Base-by-base conservation (phyloP, 768 basidiomycete species). In the Lepiota venenata region DNA sequence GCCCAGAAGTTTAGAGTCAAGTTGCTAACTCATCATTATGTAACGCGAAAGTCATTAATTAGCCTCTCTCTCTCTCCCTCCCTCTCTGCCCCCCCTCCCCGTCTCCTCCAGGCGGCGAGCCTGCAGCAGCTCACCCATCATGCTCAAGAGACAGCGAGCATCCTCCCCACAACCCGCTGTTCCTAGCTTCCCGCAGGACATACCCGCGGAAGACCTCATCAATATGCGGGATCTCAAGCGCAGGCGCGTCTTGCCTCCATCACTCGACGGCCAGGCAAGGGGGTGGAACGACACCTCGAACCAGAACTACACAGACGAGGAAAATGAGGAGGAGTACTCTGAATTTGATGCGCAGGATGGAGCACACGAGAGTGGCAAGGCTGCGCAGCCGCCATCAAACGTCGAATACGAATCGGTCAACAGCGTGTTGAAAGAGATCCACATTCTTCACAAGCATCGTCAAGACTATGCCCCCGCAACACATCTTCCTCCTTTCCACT, bases 371-470 rank as follows among this genome's bases (percentile, higher is more conserved):
- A n/a, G n/a, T n/a, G 57, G 52, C 35, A 47, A 41, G 21, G 21
- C 20, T 16, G 27, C 27, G 43, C 53, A 43, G 47, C 43, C 35
- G 21, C 32, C 32, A 32, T 42, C 41, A 16, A 56, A 42, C 62
- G 50, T 69, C 61, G 69, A 78, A 58, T 92, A 91, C 71, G 78
- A 78, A 63, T 70, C 73, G 29, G 72, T 80, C 52, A 92, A 92
- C 67, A 77, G 60, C 44, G 69, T 88, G 58, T 79, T 92, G 36
- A 82, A 86, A 53, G 83, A 90, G 61, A 65, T 91, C 48, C 89
- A 91, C 60, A 74, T 81, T 37, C 74, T 85, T 20, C 77, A 87
- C 59, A 81, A 86, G 50, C 85, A 88, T 61, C 77, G 87, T 47
- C 70, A 82, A 32, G 55, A 83, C 21, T 82, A 75, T 60, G 59